Conservation (phyloP, 2,329 filamentous ascomycete species). For the Cladorrhinum sp. region DNA sequence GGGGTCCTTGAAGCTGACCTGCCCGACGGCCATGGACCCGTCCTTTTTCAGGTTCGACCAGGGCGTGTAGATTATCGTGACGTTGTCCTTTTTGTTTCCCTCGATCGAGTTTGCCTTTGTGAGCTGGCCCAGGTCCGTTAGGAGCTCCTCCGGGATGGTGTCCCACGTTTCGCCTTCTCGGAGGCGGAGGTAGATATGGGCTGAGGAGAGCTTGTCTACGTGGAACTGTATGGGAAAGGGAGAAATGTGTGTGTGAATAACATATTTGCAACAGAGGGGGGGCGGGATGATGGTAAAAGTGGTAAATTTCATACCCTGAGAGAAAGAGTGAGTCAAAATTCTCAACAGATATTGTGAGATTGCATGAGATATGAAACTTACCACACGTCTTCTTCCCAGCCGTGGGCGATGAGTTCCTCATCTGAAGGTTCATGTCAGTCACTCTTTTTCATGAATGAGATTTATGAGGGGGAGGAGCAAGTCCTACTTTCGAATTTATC, state of each 20-base stretch:
- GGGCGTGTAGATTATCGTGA: constrained; percentile 95
- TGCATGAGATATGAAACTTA: constrained; percentile 38
- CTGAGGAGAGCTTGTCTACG: constrained; percentile 93
- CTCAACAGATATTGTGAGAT: neutral
- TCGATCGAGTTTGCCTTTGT: constrained; percentile 99
- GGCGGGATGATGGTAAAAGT: neutral
- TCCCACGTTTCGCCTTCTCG: constrained; percentile 81
- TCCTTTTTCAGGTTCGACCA: constrained; percentile 95
- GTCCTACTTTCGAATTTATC: constrained; percentile 92
- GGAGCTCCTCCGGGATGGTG: constrained; percentile 66
- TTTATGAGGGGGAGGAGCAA: neutral
- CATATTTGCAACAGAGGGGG: neutral
- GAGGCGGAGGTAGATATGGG: constrained; percentile 92
- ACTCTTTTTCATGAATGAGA: neutral
- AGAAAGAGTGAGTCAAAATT: constrained; percentile 7
- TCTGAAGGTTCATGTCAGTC: constrained; percentile 51
- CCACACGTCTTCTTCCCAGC: constrained; percentile 96
- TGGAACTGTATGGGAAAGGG: constrained; percentile 67
- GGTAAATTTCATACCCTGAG: constrained; percentile 33
- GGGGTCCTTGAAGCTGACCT: constrained; percentile 89
- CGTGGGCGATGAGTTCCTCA: constrained; percentile 92
- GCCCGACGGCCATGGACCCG: constrained; percentile 90
- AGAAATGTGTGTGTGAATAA: neutral
- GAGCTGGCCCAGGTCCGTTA: constrained; percentile 90
- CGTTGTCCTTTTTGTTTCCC: constrained; percentile 98